phyloP scores from a whole-genome alignment of 2,329 filamentous ascomycete species.

The Aspergillus sp. region DNA sequence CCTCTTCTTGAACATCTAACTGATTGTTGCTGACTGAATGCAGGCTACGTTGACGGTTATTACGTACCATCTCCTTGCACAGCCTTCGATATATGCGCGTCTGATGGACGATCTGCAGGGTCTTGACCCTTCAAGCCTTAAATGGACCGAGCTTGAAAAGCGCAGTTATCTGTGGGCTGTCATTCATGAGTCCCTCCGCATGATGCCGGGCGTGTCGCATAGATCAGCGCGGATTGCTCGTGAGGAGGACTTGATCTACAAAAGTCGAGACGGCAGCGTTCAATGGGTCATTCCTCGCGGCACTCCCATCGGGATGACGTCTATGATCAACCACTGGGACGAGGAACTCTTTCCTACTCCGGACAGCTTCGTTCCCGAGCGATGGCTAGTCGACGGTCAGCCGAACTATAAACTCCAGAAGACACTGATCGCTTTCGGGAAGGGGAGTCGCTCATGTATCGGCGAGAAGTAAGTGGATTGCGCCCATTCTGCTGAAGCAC shows the following conservation, averaged over 20 bases:
- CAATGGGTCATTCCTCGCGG: too few relatives aligned
- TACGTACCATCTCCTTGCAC: neutral
- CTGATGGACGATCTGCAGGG: neutral
- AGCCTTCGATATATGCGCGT: neutral
- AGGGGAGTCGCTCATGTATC: neutral
- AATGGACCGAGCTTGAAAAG: neutral
- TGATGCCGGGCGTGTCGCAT: neutral
- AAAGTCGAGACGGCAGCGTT: too few relatives aligned
- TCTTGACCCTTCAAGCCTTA: neutral
- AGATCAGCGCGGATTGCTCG: neutral
- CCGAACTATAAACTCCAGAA: too few relatives aligned
- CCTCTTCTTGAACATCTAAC: too few relatives aligned
- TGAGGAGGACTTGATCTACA: too few relatives aligned
- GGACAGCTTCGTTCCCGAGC: too few relatives aligned
- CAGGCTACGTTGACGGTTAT: neutral
- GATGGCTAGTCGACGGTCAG: too few relatives aligned
- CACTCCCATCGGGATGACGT: too few relatives aligned
- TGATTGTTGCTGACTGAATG: too few relatives aligned
- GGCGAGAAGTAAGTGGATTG: neutral
- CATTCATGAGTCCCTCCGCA: neutral
- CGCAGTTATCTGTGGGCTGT: neutral
- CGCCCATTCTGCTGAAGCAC: neutral
- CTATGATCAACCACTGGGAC: too few relatives aligned
- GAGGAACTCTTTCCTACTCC: too few relatives aligned
- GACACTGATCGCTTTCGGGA: too few relatives aligned